Conservation (phyloP, 2,329 filamentous ascomycete species). For the Fusarium mundagurra region DNA sequence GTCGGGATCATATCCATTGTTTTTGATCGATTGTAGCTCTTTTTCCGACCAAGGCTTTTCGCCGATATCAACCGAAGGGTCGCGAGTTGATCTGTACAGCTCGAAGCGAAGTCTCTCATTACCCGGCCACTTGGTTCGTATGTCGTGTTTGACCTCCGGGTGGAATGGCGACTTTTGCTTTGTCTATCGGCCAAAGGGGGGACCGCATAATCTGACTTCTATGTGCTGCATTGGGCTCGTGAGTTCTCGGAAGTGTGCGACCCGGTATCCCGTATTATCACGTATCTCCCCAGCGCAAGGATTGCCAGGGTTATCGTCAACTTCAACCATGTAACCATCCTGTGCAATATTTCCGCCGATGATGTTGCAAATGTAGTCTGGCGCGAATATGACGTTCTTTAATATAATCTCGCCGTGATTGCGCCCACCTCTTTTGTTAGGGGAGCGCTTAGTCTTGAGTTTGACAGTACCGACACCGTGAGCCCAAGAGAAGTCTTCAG, state of each 20-base stretch:
- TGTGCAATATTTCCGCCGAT: background rate
- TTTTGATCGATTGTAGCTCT: background rate
- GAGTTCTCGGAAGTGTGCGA: background rate
- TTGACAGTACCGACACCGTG: background rate
- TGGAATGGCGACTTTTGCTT: rapidly evolving
- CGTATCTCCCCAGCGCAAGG: background rate
- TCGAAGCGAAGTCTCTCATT: background rate
- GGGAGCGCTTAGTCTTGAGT: background rate
- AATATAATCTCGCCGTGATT: background rate
- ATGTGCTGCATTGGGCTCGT: background rate
- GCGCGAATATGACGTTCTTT: background rate
- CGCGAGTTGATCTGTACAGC: background rate
- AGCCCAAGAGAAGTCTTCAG: background rate
- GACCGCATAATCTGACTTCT: background rate
- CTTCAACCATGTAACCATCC: background rate
- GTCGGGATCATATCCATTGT: background rate
- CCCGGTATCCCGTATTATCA: background rate
- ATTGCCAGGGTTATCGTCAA: background rate
- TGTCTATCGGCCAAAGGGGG: background rate
- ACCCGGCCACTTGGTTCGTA: background rate
- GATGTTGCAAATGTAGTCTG: background rate
- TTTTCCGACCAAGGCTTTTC: rapidly evolving
- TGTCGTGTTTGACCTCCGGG: background rate
- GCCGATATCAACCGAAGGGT: rapidly evolving
- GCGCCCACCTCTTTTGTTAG: too few relatives aligned